Conservation (phyloP, 371 early-diverging fungal genomes). For the Mucor racemosus region DNA sequence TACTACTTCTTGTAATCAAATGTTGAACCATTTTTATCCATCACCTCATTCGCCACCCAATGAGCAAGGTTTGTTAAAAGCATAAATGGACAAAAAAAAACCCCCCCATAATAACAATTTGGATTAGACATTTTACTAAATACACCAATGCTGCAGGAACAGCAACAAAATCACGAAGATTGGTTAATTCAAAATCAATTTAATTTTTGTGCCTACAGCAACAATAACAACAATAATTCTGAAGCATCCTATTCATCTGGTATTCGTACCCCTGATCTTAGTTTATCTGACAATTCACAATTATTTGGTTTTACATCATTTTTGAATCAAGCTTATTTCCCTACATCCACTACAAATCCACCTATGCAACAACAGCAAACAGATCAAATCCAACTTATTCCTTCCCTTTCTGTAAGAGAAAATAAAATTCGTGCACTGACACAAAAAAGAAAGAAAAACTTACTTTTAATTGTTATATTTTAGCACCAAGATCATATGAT, state of each 20-base stretch:
- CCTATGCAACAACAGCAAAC: slow-evolving; percentile 8
- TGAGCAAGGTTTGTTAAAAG: slow-evolving; percentile 13
- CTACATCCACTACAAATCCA: no score
- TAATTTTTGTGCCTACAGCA: not conserved
- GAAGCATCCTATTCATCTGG: slow-evolving; percentile 24
- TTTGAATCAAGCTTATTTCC: slow-evolving; percentile 1
- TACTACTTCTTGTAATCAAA: not conserved
- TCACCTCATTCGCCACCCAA: slow-evolving; percentile 15
- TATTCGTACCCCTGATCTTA: slow-evolving; percentile 31
- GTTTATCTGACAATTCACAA: slow-evolving; percentile 15
- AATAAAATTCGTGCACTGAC: slow-evolving; percentile 19
- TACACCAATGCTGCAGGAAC: slow-evolving; percentile 9
- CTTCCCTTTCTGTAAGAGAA: slow-evolving; percentile 24
- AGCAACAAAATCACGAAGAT: slow-evolving; percentile 8
- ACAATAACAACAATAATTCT: not conserved
- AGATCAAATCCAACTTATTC: not conserved
- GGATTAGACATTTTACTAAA: not conserved
- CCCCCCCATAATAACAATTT: no score
- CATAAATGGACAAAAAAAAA: not conserved
- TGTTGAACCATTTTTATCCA: slow-evolving; percentile 15
- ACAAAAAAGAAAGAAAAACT: not conserved
- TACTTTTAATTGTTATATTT: not conserved
- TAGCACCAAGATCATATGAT: slow-evolving; percentile 36
- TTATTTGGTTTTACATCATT: slow-evolving; percentile 16
- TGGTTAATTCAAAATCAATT: slow-evolving; percentile 15